Evolutionary conservation across 495 filamentous ascomycete genomes (phyloP).

Genomic region (Hypoxylon crocopeplum): DNA sequence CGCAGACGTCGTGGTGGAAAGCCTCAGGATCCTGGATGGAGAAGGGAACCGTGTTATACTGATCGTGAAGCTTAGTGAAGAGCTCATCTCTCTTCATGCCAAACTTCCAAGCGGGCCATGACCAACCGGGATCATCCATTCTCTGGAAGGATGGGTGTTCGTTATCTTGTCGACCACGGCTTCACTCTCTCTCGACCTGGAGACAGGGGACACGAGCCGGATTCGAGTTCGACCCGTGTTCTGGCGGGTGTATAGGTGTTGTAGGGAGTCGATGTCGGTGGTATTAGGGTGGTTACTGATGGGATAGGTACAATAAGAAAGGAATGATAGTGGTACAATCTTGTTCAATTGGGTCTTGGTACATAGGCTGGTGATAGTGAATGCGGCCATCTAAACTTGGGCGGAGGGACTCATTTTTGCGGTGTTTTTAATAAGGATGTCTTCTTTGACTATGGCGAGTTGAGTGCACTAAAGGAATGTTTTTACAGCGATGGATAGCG

Average conservation of each 20-base stretch:
- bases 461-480: constrained; percentile 8
- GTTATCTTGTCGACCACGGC: constrained; percentile 1
- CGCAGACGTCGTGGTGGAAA: constrained; percentile 44
- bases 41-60: constrained; percentile 42
- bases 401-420: constrained; percentile 37
- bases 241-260: constrained; percentile 8
- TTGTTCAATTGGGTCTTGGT: constrained; percentile 14
- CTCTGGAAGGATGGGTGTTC: constrained; percentile 27
- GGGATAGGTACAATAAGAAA: constrained; percentile 5
- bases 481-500: neutral
- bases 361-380: constrained; percentile 30
- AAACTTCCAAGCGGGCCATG: constrained; percentile 61
- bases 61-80: constrained; percentile 45
- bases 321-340: constrained; percentile 21
- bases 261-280: constrained; percentile 15
- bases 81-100: constrained; percentile 45
- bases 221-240: constrained; percentile 2
- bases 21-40: constrained; percentile 44
- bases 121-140: constrained; percentile 56
- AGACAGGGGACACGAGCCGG: constrained; percentile 4
- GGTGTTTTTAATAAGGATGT: constrained; percentile 8
- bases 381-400: constrained; percentile 46
- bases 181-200: constrained; percentile 12
- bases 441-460: constrained; percentile 23
- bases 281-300: constrained; percentile 40